phyloP scores from a whole-genome alignment of 1,284 basidiomycete species.

The Neolentinus lepideus region DNA sequence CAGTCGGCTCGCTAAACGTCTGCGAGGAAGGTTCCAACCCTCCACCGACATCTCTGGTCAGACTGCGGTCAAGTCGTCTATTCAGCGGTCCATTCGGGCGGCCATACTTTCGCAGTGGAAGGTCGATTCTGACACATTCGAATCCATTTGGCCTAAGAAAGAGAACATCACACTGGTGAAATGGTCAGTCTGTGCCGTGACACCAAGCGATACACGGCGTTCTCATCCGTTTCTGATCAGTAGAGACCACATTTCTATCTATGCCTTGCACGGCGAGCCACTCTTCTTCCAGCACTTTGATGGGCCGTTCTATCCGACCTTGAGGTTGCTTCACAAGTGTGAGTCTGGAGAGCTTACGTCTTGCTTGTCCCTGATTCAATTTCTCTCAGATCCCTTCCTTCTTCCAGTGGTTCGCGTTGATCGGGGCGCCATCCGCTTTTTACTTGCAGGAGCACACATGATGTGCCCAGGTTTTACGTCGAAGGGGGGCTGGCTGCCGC shows the following conservation, averaged over 20 bases:
- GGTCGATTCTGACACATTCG: conserved; percentile 73
- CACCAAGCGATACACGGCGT: conserved; percentile 3
- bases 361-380: background rate
- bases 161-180: conserved; percentile 89
- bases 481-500: conserved; percentile 82
- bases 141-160: conserved; percentile 98
- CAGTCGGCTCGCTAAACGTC: background rate
- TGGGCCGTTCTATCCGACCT: conserved; percentile 85
- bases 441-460: conserved; percentile 91
- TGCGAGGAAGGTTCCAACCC: conserved; percentile 61
- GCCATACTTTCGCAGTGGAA: conserved; percentile 83
- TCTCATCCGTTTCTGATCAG: conserved; percentile 35
- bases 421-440: conserved; percentile 95
- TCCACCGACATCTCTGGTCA: conserved; percentile 88
- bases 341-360: conserved; percentile 22
- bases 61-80: conserved; percentile 93
- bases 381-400: conserved; percentile 75
- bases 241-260: conserved; percentile 93
- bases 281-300: conserved; percentile 98
- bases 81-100: conserved; percentile 84
- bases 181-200: conserved; percentile 56
- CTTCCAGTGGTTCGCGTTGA: conserved; percentile 89
- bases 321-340: conserved; percentile 91
- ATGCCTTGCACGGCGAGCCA: conserved; percentile 81
- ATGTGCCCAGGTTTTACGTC: conserved; percentile 97